Percentiles rank a stretch among this genome's conserved stretches.
These are phyloP conservation scores for Chenopodium formosanum DNA, from an alignment of 148 eudicot species.

Conservation along the genomic window DNA sequence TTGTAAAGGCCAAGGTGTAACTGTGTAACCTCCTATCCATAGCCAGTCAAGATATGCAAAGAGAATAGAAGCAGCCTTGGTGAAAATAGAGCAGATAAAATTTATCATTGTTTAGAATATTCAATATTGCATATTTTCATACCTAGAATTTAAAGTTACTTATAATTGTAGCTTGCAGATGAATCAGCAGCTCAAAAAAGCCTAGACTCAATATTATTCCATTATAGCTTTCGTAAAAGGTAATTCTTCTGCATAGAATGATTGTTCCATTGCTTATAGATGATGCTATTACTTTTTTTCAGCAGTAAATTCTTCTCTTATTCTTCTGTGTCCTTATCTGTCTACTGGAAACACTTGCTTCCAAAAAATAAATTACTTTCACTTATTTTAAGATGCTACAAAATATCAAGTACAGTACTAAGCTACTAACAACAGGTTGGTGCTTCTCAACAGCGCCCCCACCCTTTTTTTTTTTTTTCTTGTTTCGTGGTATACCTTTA, in stretches of 20 bases:
- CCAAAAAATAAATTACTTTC: neutral
- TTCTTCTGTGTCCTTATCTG: neutral
- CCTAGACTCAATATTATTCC: neutral
- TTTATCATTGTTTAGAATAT: neutral
- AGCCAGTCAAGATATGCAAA: no score
- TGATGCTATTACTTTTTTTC: neutral
- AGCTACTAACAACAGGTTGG: neutral
- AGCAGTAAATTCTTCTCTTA: neutral
- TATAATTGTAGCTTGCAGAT: neutral
- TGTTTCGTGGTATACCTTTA: neutral
- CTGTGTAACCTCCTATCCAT: no score
- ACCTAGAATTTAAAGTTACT: neutral
- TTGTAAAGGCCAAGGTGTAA: no score
- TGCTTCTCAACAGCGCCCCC: neutral
- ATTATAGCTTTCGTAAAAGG: neutral
- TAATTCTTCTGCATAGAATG: neutral
- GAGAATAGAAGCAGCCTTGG: no score
- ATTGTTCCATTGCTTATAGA: neutral
- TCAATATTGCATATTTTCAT: neutral
- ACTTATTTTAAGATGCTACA: no score
- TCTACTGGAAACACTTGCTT: neutral
- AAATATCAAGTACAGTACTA: neutral
- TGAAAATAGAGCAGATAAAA: neutral
- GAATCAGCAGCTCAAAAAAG: neutral
- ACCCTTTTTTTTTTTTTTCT: neutral